Evolutionary conservation across 345 rosid genomes (phyloP).

Genomic region (Ailanthus altissimus): DNA sequence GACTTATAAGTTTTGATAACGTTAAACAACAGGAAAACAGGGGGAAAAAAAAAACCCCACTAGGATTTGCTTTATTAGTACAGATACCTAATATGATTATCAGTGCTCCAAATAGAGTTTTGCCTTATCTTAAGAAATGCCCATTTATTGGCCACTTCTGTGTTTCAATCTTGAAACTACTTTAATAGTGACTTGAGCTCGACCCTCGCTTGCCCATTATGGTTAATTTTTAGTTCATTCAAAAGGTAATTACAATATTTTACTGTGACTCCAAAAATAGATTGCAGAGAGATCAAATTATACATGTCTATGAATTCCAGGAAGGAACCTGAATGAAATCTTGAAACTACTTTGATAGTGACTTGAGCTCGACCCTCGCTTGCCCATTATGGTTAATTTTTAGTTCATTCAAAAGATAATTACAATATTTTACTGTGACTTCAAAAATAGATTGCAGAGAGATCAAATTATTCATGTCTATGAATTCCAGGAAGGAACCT

Average conservation of each 20-base stretch:
- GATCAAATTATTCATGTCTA: no score
- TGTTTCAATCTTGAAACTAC: background rate
- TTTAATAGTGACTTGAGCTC: background rate
- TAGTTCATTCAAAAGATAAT: background rate
- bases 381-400: background rate
- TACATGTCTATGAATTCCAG: no score
- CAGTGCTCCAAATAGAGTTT: background rate
- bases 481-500: no score
- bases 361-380: background rate
- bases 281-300: no score
- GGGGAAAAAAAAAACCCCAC: no score
- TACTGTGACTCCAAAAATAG: background rate
- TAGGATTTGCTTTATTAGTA: background rate
- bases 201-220: background rate
- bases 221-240: background rate
- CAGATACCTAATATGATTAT: constrained; percentile 8
- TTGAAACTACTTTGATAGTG: background rate
- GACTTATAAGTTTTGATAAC: background rate
- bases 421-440: background rate
- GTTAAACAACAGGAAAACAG: background rate
- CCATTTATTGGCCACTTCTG: background rate
- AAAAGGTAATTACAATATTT: background rate
- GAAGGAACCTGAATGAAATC: no score
- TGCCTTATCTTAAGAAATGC: background rate
- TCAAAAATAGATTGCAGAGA: no score